A percentile compares a stretch with the other conserved stretches of the same genome.
phyloP scores from a whole-genome alignment of 2,329 filamentous ascomycete species.

The Juglanconis juglandina region DNA sequence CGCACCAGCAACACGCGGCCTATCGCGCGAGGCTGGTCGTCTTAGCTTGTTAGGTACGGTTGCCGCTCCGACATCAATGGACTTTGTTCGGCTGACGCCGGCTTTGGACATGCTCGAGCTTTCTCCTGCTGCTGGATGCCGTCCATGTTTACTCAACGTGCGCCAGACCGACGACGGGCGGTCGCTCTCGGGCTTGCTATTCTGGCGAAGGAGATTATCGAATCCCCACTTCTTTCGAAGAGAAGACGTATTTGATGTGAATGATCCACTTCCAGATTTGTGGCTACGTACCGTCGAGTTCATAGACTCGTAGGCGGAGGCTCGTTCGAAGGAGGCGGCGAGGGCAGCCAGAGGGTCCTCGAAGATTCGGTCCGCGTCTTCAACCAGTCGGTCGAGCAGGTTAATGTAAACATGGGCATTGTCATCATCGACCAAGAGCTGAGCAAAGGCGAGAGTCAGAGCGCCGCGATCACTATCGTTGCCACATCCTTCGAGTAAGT shows the following conservation, averaged over 20 bases:
- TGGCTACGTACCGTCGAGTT: slow-evolving; percentile 55
- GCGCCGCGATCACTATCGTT: slow-evolving; percentile 90
- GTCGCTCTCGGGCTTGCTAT: slow-evolving; percentile 69
- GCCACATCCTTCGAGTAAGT: slow-evolving; percentile 82
- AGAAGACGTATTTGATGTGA: slow-evolving; percentile 84
- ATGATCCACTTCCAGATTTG: slow-evolving; percentile 66
- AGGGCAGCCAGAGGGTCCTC: slow-evolving; percentile 51
- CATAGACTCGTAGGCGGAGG: slow-evolving; percentile 54
- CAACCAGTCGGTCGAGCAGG: slow-evolving; percentile 80
- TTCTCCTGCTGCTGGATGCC: slow-evolving; percentile 58
- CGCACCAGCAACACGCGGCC: slow-evolving; percentile 58
- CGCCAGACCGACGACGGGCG: slow-evolving; percentile 80
- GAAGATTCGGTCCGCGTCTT: slow-evolving; percentile 87
- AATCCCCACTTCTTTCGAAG: slow-evolving; percentile 81
- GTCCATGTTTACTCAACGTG: slow-evolving; percentile 78
- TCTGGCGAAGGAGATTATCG: slow-evolving; percentile 70
- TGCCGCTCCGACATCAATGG: slow-evolving; percentile 65
- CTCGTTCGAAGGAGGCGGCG: slow-evolving; percentile 38
- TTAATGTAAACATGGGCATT: slow-evolving; percentile 82
- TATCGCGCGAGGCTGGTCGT: slow-evolving; percentile 55
- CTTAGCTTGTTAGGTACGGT: slow-evolving; percentile 46
- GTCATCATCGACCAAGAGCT: slow-evolving; percentile 75
- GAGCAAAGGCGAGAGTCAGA: slow-evolving; percentile 82
- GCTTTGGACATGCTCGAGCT: slow-evolving; percentile 63
- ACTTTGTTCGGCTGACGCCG: slow-evolving; percentile 67